Evolutionary conservation across 2,329 filamentous ascomycete genomes (phyloP).

Genomic region (Hymenoscyphus repandus): DNA sequence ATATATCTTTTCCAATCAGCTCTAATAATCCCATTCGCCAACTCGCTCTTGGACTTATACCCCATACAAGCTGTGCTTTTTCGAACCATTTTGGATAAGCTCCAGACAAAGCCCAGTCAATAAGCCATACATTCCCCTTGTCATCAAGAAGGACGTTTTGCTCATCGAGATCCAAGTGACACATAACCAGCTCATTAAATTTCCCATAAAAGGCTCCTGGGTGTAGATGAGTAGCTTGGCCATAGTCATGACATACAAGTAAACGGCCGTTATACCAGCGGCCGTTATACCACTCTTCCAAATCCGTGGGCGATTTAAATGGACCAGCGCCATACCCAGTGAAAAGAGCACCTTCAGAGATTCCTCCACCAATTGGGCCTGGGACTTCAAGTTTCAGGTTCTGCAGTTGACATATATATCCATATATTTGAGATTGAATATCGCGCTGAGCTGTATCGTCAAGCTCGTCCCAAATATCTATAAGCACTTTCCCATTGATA

Average conservation of each 20-base stretch:
- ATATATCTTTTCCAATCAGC: too few relatives aligned
- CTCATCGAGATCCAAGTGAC: constrained; percentile 7
- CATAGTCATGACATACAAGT: constrained; percentile 9
- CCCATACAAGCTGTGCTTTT: background rate
- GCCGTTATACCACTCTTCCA: constrained; percentile 11
- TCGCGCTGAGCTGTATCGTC: background rate
- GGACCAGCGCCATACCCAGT: too few relatives aligned
- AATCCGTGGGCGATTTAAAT: too few relatives aligned
- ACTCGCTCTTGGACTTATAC: too few relatives aligned
- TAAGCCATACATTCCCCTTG: constrained; percentile 13
- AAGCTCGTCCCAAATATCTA: constrained; percentile 11
- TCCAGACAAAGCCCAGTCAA: constrained; percentile 5
- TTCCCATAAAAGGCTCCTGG: too few relatives aligned
- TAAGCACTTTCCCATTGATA: constrained; percentile 6
- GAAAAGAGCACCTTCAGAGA: too few relatives aligned
- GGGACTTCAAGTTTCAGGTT: constrained; percentile 5
- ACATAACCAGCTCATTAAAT: constrained; percentile 12
- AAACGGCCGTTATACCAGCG: constrained; percentile 15
- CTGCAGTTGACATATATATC: constrained; percentile 9
- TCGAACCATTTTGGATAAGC: constrained; percentile 17
- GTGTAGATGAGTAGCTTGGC: too few relatives aligned
- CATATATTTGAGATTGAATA: constrained; percentile 8
- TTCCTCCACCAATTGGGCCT: constrained; percentile 7
- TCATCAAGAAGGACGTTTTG: constrained; percentile 11
- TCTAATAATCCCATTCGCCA: too few relatives aligned